Evolutionary conservation across 2,329 filamentous ascomycete species (phyloP).

Genomic region (Xylariaceae sp.): DNA sequence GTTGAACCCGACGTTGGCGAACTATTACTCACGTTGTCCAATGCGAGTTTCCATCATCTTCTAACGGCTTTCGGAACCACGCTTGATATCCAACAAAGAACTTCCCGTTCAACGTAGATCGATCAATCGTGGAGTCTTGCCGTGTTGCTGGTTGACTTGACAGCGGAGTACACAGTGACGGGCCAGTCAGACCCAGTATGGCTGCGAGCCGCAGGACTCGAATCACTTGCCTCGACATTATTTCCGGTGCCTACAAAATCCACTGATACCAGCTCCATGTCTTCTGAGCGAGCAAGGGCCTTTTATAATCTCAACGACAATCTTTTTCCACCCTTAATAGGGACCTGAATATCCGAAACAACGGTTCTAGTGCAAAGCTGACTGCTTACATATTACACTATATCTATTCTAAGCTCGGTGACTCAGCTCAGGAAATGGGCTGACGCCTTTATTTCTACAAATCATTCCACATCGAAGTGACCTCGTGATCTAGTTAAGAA

Average conservation of each 20-base stretch:
- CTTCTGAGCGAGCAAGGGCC: neutral
- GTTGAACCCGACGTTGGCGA: neutral
- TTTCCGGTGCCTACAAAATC: neutral
- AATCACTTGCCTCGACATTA: conserved; percentile 9
- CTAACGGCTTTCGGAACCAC: conserved; percentile 36
- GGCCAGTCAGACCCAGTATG: conserved; percentile 14
- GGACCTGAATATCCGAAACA: too few relatives aligned
- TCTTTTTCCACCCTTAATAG: too few relatives aligned
- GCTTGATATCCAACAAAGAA: conserved; percentile 37
- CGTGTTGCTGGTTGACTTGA: conserved; percentile 2
- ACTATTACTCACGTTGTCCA: conserved; percentile 33
- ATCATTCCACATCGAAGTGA: neutral
- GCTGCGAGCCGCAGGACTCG: conserved; percentile 14
- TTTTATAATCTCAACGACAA: conserved; percentile 7
- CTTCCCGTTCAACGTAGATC: conserved; percentile 35
- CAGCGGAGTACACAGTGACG: conserved; percentile 9
- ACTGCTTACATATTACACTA: too few relatives aligned
- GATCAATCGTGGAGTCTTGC: conserved; percentile 30
- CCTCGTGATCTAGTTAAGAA: neutral
- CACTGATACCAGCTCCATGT: neutral
- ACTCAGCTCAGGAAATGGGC: conserved; percentile 3
- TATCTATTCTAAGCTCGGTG: conserved; percentile 11
- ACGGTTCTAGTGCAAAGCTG: conserved; percentile 16
- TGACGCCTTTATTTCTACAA: neutral
- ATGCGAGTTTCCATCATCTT: conserved; percentile 36